A percentile compares a stretch with the other conserved stretches of the same genome.
These are phyloP conservation scores for Drechslerella coelobrocha DNA, from an alignment of 2,329 filamentous ascomycete species.

Conservation along the genomic window DNA sequence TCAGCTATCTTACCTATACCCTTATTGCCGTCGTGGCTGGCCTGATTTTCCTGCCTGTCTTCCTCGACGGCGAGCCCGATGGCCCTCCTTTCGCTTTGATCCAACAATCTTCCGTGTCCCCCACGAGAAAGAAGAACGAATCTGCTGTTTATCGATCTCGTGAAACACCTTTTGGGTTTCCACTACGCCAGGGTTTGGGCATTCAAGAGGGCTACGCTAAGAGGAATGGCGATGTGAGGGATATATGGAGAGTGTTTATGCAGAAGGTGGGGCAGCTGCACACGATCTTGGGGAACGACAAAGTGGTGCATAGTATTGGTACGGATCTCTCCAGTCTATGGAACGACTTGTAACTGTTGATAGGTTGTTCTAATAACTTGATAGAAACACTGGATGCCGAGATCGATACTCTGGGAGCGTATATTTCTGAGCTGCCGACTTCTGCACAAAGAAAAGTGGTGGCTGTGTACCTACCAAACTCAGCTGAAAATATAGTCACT, in stretches of 20 bases:
- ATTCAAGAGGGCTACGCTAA: slow-evolving; percentile 58
- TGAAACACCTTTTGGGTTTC: slow-evolving; percentile 82
- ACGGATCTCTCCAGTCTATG: slow-evolving; percentile 2
- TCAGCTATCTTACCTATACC: slow-evolving; percentile 64
- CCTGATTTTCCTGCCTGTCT: slow-evolving; percentile 71
- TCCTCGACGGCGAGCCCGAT: slow-evolving; percentile 80
- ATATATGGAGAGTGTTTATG: slow-evolving; percentile 81
- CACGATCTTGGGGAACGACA: slow-evolving; percentile 69
- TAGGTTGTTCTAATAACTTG: slow-evolving; percentile 50
- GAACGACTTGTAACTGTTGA: slow-evolving; percentile 12
- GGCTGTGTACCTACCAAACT: slow-evolving; percentile 91
- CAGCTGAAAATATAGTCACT: slow-evolving; percentile 80
- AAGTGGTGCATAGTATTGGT: slow-evolving; percentile 60
- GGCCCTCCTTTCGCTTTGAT: slow-evolving; percentile 89
- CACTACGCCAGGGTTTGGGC: slow-evolving; percentile 72
- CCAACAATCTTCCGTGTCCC: slow-evolving; percentile 78
- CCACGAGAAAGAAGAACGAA: slow-evolving; percentile 81
- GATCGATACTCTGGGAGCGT: slow-evolving; percentile 83
- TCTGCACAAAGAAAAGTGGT: slow-evolving; percentile 66
- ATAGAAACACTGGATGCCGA: slow-evolving; percentile 77
- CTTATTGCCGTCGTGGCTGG: slow-evolving; percentile 71
- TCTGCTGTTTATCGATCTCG: slow-evolving; percentile 85
- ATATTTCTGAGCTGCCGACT: slow-evolving; percentile 63
- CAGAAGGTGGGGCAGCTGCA: slow-evolving; percentile 59
- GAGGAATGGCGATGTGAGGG: slow-evolving; percentile 85